Conservation (phyloP, 2,329 filamentous ascomycete genomes). For the Lojkania enalia region DNA sequence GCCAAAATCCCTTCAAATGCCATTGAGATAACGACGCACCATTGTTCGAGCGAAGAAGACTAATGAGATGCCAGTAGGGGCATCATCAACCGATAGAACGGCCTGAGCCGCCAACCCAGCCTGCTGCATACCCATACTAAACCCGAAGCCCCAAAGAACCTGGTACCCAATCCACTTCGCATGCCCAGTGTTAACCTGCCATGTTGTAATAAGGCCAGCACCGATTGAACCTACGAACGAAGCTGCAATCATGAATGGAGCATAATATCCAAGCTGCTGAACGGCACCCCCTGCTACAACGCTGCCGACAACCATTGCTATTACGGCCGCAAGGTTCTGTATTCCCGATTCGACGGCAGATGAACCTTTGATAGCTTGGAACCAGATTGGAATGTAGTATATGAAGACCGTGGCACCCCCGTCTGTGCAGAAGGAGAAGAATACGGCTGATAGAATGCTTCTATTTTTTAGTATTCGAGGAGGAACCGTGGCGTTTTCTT, state of each 20-base stretch:
- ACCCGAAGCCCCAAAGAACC: constrained; percentile 37
- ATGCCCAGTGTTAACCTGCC: constrained; percentile 32
- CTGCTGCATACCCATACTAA: constrained; percentile 50
- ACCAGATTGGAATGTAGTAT: constrained; percentile 36
- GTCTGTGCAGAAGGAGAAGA: constrained; percentile 25
- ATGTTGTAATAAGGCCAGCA: constrained; percentile 48
- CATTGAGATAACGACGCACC: background rate
- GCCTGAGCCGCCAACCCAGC: constrained; percentile 46
- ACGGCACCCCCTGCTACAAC: constrained; percentile 38
- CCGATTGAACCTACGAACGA: constrained; percentile 45
- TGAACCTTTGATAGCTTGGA: constrained; percentile 31
- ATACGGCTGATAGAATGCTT: constrained; percentile 29
- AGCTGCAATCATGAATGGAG: constrained; percentile 46
- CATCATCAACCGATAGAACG: constrained; percentile 43
- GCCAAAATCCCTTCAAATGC: too few species aligned
- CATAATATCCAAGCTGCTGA: constrained; percentile 48
- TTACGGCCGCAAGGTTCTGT: constrained; percentile 26
- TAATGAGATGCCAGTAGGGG: constrained; percentile 36
- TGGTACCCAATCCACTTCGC: constrained; percentile 40
- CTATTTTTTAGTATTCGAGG: constrained; percentile 29
- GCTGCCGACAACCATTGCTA: constrained; percentile 24
- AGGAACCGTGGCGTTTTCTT: constrained; percentile 31
- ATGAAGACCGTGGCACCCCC: constrained; percentile 25
- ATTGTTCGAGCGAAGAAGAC: constrained; percentile 51
- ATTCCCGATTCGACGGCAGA: constrained; percentile 29